These are phyloP conservation scores for Phyllachora maydis DNA, from an alignment of 2,329 filamentous ascomycete genomes.

Conservation along the genomic window DNA sequence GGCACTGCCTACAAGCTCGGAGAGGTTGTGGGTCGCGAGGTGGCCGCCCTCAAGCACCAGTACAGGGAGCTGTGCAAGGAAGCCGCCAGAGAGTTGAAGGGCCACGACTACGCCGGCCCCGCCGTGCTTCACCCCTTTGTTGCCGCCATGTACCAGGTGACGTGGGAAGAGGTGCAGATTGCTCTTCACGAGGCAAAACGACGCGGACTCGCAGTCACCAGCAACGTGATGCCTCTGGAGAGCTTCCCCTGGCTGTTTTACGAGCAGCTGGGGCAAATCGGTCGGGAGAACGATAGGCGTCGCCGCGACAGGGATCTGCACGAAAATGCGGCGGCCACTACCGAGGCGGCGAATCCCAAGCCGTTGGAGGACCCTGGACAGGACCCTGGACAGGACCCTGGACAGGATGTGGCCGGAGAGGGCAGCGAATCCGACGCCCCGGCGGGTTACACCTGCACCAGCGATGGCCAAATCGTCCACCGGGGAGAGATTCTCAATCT, in stretches of 20 bases:
- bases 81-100: constrained; percentile 27
- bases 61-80: constrained; percentile 47
- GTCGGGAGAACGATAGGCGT: constrained; percentile 2
- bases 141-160: constrained; percentile 75
- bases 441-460: constrained; percentile 7
- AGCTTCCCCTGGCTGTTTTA: constrained; percentile 89
- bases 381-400: too few relatives aligned
- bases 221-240: constrained; percentile 54
- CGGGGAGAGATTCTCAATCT: constrained; percentile 12
- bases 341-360: background rate
- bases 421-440: constrained; percentile 3
- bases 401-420: too few relatives aligned
- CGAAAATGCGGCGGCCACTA: background rate
- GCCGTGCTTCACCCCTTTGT: constrained; percentile 48
- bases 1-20: constrained; percentile 69
- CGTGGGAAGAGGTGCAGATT: constrained; percentile 44
- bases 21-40: constrained; percentile 58
- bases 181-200: constrained; percentile 28
- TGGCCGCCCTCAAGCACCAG: constrained; percentile 41
- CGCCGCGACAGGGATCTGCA: background rate
- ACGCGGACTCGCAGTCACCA: constrained; percentile 14
- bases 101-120: too few relatives aligned
- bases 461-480: constrained; percentile 11
- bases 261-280: constrained; percentile 45
- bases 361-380: constrained; percentile 1